phyloP scores from a whole-genome alignment of 192 early-diverging fungal genomes.

The Mortierella claussenii region DNA sequence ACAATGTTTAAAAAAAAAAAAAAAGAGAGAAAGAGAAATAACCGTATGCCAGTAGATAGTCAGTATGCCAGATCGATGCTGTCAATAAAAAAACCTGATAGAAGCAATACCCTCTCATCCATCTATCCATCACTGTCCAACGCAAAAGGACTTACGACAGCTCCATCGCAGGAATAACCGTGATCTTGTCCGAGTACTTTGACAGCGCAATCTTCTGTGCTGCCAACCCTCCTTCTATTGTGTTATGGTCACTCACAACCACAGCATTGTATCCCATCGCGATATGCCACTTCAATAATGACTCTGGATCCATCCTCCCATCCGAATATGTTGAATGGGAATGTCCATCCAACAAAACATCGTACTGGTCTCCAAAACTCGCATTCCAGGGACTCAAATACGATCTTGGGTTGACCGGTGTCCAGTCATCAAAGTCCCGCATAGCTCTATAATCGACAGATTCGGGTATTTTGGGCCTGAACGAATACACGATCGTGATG shows the following conservation, averaged over 20 bases:
- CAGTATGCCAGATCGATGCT: too few relatives aligned
- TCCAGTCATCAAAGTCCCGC: conserved; percentile 60
- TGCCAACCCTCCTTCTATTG: conserved; percentile 66
- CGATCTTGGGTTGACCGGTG: conserved; percentile 55
- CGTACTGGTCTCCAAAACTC: conserved; percentile 54
- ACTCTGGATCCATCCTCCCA: conserved; percentile 65
- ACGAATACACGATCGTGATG: conserved; percentile 29
- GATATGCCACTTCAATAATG: conserved; percentile 71
- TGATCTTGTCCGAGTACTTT: conserved; percentile 62
- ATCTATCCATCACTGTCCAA: too few relatives aligned
- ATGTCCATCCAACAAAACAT: conserved; percentile 73
- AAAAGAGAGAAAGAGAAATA: not conserved
- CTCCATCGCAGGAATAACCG: conserved; percentile 77
- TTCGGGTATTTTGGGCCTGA: conserved; percentile 29
- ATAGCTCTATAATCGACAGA: conserved; percentile 43
- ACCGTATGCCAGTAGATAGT: not conserved
- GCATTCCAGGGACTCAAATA: conserved; percentile 57
- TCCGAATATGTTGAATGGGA: conserved; percentile 72
- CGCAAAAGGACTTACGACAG: conserved; percentile 57
- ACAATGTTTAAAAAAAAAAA: not conserved
- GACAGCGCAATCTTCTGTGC: conserved; percentile 65
- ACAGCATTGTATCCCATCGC: conserved; percentile 78
- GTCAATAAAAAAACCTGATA: too few relatives aligned
- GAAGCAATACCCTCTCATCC: too few relatives aligned
- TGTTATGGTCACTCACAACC: conserved; percentile 79